These are phyloP conservation scores for Silene conica DNA, from an alignment of 148 eudicot species.

Conservation along the genomic window DNA sequence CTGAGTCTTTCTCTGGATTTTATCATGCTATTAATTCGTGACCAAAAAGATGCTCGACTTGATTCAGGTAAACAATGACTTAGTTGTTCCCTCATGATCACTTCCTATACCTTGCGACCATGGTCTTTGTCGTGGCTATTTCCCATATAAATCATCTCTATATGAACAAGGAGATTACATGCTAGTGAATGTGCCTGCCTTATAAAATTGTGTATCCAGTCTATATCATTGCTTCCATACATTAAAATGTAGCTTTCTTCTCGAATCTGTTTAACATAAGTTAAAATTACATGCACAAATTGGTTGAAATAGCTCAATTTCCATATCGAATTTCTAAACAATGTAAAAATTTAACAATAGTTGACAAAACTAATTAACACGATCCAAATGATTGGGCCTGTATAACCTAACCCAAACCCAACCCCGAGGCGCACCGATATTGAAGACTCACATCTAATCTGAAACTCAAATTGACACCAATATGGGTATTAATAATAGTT, in stretches of 20 bases:
- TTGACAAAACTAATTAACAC: too few relatives aligned
- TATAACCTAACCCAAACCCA: too few relatives aligned
- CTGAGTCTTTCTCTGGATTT: constrained; percentile 36
- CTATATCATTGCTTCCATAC: constrained; percentile 43
- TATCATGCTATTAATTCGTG: constrained; percentile 43
- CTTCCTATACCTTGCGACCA: not conserved
- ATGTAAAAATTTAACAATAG: too few relatives aligned
- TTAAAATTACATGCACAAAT: too few relatives aligned
- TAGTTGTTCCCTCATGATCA: constrained; percentile 19
- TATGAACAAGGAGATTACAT: constrained; percentile 11
- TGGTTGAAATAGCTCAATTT: too few relatives aligned
- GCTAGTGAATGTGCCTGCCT: constrained; percentile 27
- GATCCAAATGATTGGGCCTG: too few relatives aligned
- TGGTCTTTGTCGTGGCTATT: constrained; percentile 20
- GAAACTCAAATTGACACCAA: too few relatives aligned
- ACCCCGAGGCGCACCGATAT: too few relatives aligned
- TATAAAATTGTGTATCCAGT: constrained; percentile 43
- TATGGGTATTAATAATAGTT: too few relatives aligned
- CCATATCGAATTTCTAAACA: too few relatives aligned
- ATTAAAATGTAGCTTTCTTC: constrained; percentile 42
- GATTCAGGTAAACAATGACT: constrained; percentile 26
- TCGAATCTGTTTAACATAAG: constrained; percentile 28
- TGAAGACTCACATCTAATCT: too few relatives aligned
- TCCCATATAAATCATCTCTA: constrained; percentile 60
- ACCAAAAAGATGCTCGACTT: constrained; percentile 34